Evolutionary conservation across 2,329 filamentous ascomycete species (phyloP), one percentile per base, ranked within the genome.

Genomic region (Fusarium chuoi): DNA sequence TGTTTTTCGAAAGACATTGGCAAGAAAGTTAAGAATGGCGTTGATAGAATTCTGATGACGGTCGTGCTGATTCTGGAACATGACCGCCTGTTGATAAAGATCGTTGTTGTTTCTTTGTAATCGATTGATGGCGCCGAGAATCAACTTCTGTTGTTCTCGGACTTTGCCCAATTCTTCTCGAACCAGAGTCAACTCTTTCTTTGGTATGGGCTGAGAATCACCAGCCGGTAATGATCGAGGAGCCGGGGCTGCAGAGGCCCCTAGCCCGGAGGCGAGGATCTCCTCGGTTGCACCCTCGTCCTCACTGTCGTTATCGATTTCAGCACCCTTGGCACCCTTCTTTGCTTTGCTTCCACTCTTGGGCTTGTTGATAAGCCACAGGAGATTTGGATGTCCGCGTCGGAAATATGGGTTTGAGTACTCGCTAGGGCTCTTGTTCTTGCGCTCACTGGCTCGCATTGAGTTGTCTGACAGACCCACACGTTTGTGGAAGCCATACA

Each of bases 1-100:
- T 72, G 94, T 97, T 79, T 97, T 93, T 72, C 97, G 93, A 84
- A 98, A 99, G 46, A 99, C 96, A 18, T 97, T 98, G 51, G 96
- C 96, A 26, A 99, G 88, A 82, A 99, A 98, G 56, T 95, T 97
- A 46, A 99, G 88, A 71, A 99, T 98, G n/a, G 96, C 96, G 79
- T 98, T 98, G 83, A 99, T 98, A 1, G 96, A 98, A 80, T 96
- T 98, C 81, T 99, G 96, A 79, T 99, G 96, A n/a, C 96, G 92
- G 76, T 96, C 95, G 79, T 98, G 96, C 80, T 97, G 91, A 67
- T 90, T 93, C 82, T 98, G 95, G 80, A 98, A 98, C 65, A 93
- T 91, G 49, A 93, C 89, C 0, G 96, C 95, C 82, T 98, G 95
- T 63, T 93, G 92, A 78, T 95, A 97, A 36, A 98, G 89, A 70